These are phyloP conservation scores for Lyophyllum decastes DNA, from an alignment of 768 basidiomycete species.

Conservation along the genomic window DNA sequence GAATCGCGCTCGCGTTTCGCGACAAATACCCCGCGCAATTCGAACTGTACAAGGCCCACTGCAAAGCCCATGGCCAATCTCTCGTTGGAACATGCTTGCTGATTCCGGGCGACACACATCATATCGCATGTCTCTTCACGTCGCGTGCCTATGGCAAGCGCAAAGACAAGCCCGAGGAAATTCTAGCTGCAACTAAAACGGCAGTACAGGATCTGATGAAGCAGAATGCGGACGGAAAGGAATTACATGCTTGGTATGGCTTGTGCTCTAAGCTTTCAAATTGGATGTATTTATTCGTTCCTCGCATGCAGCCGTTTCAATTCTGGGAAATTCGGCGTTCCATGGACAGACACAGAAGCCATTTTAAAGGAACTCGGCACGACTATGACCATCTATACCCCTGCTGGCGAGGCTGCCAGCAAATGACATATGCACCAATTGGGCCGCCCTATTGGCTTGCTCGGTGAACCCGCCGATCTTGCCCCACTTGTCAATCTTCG, in stretches of 20 bases:
- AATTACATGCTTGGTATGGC: slow-evolving; percentile 40
- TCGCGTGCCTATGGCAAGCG: slow-evolving; percentile 38
- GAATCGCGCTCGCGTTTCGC: slow-evolving; percentile 37
- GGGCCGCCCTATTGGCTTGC: background rate
- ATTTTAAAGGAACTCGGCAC: slow-evolving; percentile 33
- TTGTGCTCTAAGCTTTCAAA: background rate
- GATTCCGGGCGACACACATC: slow-evolving; percentile 32
- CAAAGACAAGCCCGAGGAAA: slow-evolving; percentile 37
- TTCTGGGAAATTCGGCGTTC: slow-evolving; percentile 45
- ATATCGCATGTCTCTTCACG: slow-evolving; percentile 44
- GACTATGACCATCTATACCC: slow-evolving; percentile 36
- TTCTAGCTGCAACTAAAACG: slow-evolving; percentile 33
- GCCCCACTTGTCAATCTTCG: background rate
- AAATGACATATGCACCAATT: background rate
- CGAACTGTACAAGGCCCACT: slow-evolving; percentile 32
- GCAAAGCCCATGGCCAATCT: slow-evolving; percentile 25
- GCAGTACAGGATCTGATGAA: slow-evolving; percentile 34
- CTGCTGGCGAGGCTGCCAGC: slow-evolving; percentile 3
- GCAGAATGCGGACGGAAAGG: slow-evolving; percentile 32
- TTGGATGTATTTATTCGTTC: background rate
- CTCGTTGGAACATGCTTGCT: slow-evolving; percentile 40
- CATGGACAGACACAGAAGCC: slow-evolving; percentile 38
- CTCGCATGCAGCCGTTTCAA: slow-evolving; percentile 39
- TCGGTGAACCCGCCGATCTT: background rate
- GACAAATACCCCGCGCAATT: slow-evolving; percentile 36